Base-by-base conservation (phyloP, 192 early-diverging fungal species). In the Linnemannia hyalina region DNA sequence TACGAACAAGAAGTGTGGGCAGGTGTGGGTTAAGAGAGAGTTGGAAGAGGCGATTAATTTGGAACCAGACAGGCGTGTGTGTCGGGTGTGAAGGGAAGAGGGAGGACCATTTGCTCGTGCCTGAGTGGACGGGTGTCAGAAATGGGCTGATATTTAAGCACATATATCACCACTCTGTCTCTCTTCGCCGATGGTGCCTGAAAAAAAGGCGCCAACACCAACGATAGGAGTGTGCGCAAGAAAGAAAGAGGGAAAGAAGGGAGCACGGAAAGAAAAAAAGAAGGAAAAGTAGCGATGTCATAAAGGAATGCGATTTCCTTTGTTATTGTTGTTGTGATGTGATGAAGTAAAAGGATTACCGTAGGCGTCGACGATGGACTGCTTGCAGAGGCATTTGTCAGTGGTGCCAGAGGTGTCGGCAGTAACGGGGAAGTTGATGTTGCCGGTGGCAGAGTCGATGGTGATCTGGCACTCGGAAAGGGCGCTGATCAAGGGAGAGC, bases 301-400 rank as follows among this genome's bases (percentile, higher is more conserved):
- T 35, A 29, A 74, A 38, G 49, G 49, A 74, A 36, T 26, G 47
- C 38, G 23, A 15, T 16, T 46, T 11, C 23, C 18, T 44, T 32
- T 73, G 23, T 44, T 32, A 6, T 32, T 6, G 7, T 32, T 73
- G 44, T 32, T 10, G n/a, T 26, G 44, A 32, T 10, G n/a, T 26
- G 3, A 3, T 13, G 23, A 52, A 54, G 22, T 16, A 68, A 55
- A 47, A 29, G 6, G 5, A 52, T 81, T 86, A 86, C 84, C 79
- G 42, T 77, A 86, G 29, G 79, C 76, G 55, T 86, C 42, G 63
- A 86, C 76, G 23, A 86, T 70, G 38, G 79, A 15, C 76, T 86
- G 84, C 75, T 76, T 86, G 84, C 84, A 86, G 71, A 86, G 75
- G 49, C 84, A 86, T 60, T 86, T 86, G 84, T 86, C 84, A 13